Evolutionary conservation across 2,329 filamentous ascomycete species (phyloP).

Genomic region (Xylariaceae sp.): DNA sequence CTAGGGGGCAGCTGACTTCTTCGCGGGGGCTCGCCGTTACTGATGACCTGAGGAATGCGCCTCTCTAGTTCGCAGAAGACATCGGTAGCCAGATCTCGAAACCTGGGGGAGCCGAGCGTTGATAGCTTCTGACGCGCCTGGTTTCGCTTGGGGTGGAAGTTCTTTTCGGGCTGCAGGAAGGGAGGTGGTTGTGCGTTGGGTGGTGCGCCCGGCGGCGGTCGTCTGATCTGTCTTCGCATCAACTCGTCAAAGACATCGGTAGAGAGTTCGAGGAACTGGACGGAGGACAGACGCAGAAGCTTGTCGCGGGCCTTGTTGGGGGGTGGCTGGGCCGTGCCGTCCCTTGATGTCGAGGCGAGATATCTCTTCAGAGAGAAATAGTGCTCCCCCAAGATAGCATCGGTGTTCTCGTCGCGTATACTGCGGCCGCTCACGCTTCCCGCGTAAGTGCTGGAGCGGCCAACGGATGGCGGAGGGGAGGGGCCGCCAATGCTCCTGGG

Average conservation of each 20-base stretch:
- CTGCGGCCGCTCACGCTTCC: constrained; percentile 64
- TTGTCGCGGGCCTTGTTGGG: constrained; percentile 94
- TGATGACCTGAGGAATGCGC: constrained; percentile 78
- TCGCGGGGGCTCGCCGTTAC: constrained; percentile 64
- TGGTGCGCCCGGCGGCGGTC: constrained; percentile 50
- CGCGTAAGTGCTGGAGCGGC: constrained; percentile 76
- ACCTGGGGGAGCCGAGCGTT: constrained; percentile 80
- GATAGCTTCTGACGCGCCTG: constrained; percentile 95
- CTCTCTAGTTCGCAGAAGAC: constrained; percentile 94
- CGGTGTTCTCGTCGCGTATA: constrained; percentile 57
- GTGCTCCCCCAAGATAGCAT: constrained; percentile 70
- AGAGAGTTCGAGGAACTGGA: constrained; percentile 96
- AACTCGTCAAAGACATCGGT: constrained; percentile 98
- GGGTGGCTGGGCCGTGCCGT: constrained; percentile 70
- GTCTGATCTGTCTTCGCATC: constrained; percentile 73
- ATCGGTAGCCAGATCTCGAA: constrained; percentile 89
- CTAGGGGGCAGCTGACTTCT: constrained; percentile 57
- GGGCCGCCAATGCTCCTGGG: constrained; percentile 61
- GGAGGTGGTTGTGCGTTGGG: constrained; percentile 57
- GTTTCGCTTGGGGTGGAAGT: constrained; percentile 95
- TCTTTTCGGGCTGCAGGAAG: constrained; percentile 78
- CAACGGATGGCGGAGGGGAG: constrained; percentile 86
- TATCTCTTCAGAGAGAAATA: constrained; percentile 77
- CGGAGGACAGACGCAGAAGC: constrained; percentile 79
- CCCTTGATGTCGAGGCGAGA: constrained; percentile 66